These are phyloP conservation scores for Alternaria consortialis DNA, from an alignment of 2,329 filamentous ascomycete genomes.

Conservation along the genomic window DNA sequence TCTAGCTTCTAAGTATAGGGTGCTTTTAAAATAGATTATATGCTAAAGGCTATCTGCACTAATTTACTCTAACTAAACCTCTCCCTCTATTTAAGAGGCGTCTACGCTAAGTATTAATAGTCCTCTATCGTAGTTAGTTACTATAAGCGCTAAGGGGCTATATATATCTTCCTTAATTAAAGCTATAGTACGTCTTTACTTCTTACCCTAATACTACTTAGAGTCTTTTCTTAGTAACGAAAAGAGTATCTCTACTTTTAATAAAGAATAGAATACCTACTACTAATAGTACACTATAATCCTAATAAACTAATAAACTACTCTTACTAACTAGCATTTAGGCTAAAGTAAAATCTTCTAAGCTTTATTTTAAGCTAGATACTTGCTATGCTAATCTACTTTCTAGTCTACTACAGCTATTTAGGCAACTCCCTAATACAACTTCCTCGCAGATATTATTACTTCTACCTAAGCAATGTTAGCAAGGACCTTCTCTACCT, in stretches of 20 bases:
- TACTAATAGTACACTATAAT: conserved; percentile 8
- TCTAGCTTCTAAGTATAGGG: neutral
- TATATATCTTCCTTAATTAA: neutral
- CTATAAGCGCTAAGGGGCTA: neutral
- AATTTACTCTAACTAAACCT: neutral
- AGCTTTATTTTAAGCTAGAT: conserved; percentile 1
- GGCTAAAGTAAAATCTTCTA: conserved; percentile 5
- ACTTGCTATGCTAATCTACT: neutral
- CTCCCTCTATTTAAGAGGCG: neutral
- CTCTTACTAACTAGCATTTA: neutral
- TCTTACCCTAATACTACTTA: neutral
- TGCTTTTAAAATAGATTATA: conserved; percentile 3
- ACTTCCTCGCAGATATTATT: neutral
- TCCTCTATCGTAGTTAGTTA: neutral
- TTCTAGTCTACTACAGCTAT: conserved; percentile 5
- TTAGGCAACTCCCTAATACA: neutral
- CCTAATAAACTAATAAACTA: conserved; percentile 4
- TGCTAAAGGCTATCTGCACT: neutral
- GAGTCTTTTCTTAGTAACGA: neutral
- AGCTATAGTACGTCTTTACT: neutral
- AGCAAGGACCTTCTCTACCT: neutral
- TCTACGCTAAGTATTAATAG: neutral
- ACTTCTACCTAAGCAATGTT: neutral
- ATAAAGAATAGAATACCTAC: neutral
- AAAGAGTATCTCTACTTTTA: conserved; percentile 3